phyloP scores from a whole-genome alignment of 257 asterid species.

The Gentiana macrophylla region DNA sequence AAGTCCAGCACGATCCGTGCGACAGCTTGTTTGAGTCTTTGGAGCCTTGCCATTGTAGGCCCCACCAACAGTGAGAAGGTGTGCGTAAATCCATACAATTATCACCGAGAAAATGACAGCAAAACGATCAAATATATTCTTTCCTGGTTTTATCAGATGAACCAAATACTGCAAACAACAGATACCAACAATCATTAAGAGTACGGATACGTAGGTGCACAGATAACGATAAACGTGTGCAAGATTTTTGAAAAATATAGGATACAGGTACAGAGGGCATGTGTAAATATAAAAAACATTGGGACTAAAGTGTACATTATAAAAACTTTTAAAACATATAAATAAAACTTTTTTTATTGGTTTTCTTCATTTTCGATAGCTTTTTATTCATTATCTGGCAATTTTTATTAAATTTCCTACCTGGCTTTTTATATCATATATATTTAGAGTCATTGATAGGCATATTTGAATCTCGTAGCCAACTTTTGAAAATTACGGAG shows the following conservation, averaged over 20 bases:
- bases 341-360: no score
- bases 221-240: no score
- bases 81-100: constrained; percentile 86
- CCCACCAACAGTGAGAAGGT: constrained; percentile 84
- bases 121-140: constrained; percentile 68
- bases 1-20: constrained; percentile 93
- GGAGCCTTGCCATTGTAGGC: constrained; percentile 73
- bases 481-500: no score
- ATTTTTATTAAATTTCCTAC: no score
- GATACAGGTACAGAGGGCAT: no score
- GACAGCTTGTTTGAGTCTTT: constrained; percentile 77
- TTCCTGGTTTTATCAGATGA: constrained; percentile 46
- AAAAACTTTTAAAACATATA: no score
- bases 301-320: no score
- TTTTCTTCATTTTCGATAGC: no score
- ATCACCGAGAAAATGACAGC: constrained; percentile 72
- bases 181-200: background rate
- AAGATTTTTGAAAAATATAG: no score
- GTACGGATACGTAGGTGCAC: background rate
- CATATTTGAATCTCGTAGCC: no score
- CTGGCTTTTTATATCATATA: background rate
- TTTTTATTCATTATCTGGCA: no score
- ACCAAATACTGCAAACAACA: constrained; percentile 54
- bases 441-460: background rate
- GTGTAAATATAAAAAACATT: no score